A percentile compares a stretch with the other conserved stretches of the same genome.
Evolutionary conservation across 2,329 filamentous ascomycete genomes (phyloP).

Genomic region (Ophiostoma australiae): DNA sequence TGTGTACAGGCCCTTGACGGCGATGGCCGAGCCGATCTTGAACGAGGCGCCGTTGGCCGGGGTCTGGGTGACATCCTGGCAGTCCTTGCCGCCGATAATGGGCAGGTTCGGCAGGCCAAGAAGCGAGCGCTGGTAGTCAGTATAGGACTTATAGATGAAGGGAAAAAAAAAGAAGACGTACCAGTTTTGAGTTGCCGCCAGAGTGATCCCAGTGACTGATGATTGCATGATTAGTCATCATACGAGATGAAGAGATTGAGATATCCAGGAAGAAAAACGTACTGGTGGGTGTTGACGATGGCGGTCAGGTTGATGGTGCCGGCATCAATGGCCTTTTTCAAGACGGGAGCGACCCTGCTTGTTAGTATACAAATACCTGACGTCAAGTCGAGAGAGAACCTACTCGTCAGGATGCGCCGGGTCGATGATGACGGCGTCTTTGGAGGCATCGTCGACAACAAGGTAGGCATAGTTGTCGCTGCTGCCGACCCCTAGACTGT

Average conservation of each 20-base stretch:
- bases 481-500: slow-evolving; percentile 61
- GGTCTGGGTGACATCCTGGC: slow-evolving; percentile 70
- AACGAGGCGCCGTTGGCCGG: slow-evolving; percentile 73
- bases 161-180: slow-evolving; percentile 35
- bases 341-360: slow-evolving; percentile 52
- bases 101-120: slow-evolving; percentile 58
- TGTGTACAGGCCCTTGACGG: slow-evolving; percentile 83
- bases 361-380: not conserved
- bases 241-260: not conserved
- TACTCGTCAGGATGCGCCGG: slow-evolving; percentile 75
- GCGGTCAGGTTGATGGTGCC: slow-evolving; percentile 76
- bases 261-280: slow-evolving; percentile 36
- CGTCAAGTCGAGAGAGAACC: not conserved
- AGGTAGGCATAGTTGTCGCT: slow-evolving; percentile 84
- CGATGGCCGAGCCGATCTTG: slow-evolving; percentile 71
- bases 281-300: slow-evolving; percentile 98
- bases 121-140: slow-evolving; percentile 34
- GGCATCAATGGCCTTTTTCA: slow-evolving; percentile 67
- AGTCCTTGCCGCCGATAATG: slow-evolving; percentile 79
- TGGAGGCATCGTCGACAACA: slow-evolving; percentile 70
- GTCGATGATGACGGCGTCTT: slow-evolving; percentile 74
- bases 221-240: not conserved
- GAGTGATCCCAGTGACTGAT: slow-evolving; percentile 86
- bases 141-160: not conserved
- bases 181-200: slow-evolving; percentile 81